phyloP scores from a whole-genome alignment of 1,284 basidiomycete genomes.

The Tylopilus sp. region DNA sequence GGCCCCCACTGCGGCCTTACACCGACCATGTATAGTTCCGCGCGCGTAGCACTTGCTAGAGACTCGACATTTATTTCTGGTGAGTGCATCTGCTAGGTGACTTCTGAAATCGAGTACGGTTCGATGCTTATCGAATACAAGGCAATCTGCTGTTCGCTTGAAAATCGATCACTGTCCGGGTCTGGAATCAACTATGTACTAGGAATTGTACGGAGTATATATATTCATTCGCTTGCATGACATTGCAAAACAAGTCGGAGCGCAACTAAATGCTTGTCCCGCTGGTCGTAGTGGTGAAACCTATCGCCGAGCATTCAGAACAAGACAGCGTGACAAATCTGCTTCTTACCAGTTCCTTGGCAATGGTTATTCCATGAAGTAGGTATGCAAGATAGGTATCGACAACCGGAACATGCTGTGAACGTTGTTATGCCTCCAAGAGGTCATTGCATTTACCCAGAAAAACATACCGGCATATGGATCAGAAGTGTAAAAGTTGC shows the following conservation, averaged over 20 bases:
- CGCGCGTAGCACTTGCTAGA: no score
- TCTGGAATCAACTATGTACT: conserved; percentile 8
- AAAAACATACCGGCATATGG: conserved; percentile 65
- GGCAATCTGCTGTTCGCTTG: background rate
- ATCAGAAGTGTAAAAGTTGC: conserved; percentile 88
- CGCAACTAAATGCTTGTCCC: conserved; percentile 30
- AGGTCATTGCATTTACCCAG: background rate
- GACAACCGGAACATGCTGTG: conserved; percentile 83
- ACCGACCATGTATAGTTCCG: no score
- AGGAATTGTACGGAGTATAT: conserved; percentile 1
- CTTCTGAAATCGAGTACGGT: no score
- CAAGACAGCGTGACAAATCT: background rate
- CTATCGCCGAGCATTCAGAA: conserved; percentile 16
- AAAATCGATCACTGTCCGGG: conserved; percentile 5
- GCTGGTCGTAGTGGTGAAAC: conserved; percentile 31
- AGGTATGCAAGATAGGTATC: conserved; percentile 87
- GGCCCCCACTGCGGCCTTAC: no score
- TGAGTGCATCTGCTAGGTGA: no score
- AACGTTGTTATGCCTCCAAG: conserved; percentile 4
- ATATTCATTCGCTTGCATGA: background rate
- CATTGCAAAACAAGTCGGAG: background rate
- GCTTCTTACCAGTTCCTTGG: conserved; percentile 53
- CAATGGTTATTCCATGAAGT: conserved; percentile 74
- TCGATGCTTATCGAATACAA: background rate
- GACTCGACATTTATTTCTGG: no score